Percentiles rank a stretch among this genome's conserved stretches.
phyloP scores from a whole-genome alignment of 768 basidiomycete genomes.

The Pleurotus djamor region DNA sequence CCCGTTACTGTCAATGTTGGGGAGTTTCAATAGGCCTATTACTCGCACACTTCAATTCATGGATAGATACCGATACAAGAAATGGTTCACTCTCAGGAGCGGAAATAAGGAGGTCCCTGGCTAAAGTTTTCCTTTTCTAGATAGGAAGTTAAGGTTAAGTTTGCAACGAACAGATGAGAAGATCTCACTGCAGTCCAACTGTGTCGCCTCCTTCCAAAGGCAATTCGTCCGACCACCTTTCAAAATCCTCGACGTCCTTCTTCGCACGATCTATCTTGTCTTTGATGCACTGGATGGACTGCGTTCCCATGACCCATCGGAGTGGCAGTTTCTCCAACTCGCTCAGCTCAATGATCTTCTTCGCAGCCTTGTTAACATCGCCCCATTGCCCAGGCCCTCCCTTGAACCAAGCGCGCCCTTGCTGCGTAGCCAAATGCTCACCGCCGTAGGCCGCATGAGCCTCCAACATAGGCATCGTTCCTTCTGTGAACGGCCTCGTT shows the following conservation, averaged over 20 bases:
- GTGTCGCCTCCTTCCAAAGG: neutral
- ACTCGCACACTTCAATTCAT: neutral
- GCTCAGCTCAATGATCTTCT: neutral
- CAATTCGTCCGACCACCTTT: neutral
- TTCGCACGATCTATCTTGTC: neutral
- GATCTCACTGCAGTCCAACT: neutral
- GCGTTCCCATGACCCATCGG: neutral
- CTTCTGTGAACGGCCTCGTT: neutral
- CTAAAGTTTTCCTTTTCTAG: too few relatives aligned
- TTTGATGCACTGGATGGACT: neutral
- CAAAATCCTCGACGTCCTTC: neutral
- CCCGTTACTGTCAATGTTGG: neutral
- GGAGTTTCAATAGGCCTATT: neutral
- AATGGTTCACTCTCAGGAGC: neutral
- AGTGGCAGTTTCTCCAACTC: neutral
- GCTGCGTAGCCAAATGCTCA: neutral
- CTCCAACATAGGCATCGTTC: neutral
- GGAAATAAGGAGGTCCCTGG: too few relatives aligned
- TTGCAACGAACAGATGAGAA: neutral
- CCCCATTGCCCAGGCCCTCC: neutral
- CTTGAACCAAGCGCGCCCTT: neutral
- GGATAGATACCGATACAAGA: neutral
- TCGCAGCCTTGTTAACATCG: neutral
- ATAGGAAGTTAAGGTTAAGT: neutral
- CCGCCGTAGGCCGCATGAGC: neutral